These are phyloP conservation scores for Trichoderma parareesei DNA, from an alignment of 495 filamentous ascomycete species.

Conservation along the genomic window DNA sequence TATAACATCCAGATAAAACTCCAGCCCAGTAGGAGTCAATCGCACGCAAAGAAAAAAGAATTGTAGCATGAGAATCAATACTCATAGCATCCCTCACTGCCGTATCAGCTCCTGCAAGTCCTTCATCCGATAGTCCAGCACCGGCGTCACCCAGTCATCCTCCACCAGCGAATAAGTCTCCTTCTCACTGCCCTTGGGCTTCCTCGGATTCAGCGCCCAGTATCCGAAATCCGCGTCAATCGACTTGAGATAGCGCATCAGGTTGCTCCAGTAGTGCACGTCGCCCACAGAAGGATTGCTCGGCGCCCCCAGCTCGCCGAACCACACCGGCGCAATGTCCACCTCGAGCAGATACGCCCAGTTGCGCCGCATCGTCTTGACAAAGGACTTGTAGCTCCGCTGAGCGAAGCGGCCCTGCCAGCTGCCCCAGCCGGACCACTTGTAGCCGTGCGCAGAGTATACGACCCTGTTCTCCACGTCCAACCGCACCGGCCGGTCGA, in stretches of 20 bases:
- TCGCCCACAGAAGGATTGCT: constrained; percentile 40
- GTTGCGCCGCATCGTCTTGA: constrained; percentile 48
- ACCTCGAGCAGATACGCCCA: constrained; percentile 53
- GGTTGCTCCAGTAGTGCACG: constrained; percentile 50
- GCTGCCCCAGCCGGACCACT: constrained; percentile 55
- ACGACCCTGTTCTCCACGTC: constrained; percentile 44
- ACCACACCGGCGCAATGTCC: constrained; percentile 52
- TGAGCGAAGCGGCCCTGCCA: constrained; percentile 41
- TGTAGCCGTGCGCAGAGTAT: constrained; percentile 55
- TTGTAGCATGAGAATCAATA: no score
- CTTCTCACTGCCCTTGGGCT: constrained; percentile 41
- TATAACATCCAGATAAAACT: not conserved
- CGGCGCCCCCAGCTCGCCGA: constrained; percentile 52
- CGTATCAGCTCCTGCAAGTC: constrained; percentile 46
- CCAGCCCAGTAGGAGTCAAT: not conserved
- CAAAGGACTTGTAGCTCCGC: constrained; percentile 48
- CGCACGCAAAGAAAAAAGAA: not conserved
- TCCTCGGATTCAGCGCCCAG: constrained; percentile 56
- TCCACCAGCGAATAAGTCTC: constrained; percentile 49
- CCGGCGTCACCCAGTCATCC: constrained; percentile 49
- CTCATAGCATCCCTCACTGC: not conserved
- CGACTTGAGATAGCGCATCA: constrained; percentile 43
- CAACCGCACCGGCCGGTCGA: constrained; percentile 42
- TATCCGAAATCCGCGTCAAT: constrained; percentile 55
- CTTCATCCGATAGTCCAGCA: constrained; percentile 48